Percentiles rank a stretch among this genome's conserved stretches.
These are phyloP conservation scores for Dipsacomyces acuminosporus DNA, from an alignment of 371 early-diverging fungal genomes.

Conservation along the genomic window DNA sequence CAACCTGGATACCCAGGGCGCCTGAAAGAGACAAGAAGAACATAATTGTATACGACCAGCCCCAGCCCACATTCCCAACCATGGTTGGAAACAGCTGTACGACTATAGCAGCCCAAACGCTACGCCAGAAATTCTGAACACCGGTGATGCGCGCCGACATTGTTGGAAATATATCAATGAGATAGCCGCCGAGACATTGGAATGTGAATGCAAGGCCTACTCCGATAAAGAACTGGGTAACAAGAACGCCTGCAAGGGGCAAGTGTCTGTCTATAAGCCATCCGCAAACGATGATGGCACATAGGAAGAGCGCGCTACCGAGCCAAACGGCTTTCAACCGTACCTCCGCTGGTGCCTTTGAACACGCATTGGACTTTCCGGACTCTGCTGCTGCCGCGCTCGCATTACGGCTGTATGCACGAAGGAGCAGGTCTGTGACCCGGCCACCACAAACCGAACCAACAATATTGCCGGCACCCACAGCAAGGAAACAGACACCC, in stretches of 20 bases:
- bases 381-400: background rate
- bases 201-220: slow-evolving; percentile 45
- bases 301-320: slow-evolving; percentile 22
- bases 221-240: slow-evolving; percentile 37
- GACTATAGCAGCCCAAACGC: slow-evolving; percentile 36
- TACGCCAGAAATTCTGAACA: slow-evolving; percentile 44
- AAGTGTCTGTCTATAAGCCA: slow-evolving; percentile 33
- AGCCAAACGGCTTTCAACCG: slow-evolving; percentile 33
- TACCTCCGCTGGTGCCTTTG: slow-evolving; percentile 22
- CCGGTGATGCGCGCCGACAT: slow-evolving; percentile 40
- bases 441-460: slow-evolving; percentile 51
- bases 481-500: slow-evolving; percentile 52
- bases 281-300: slow-evolving; percentile 18
- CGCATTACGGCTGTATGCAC: background rate
- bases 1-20: slow-evolving; percentile 21
- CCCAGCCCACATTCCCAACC: slow-evolving; percentile 28
- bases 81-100: slow-evolving; percentile 40
- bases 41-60: slow-evolving; percentile 32
- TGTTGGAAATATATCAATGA: slow-evolving; percentile 43
- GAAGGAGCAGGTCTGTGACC: slow-evolving; percentile 25
- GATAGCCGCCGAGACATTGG: slow-evolving; percentile 32
- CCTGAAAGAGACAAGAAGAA: slow-evolving; percentile 25
- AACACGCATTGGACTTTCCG: too few relatives aligned
- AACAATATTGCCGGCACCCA: slow-evolving; percentile 51
- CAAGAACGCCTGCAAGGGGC: slow-evolving; percentile 32